Evolutionary conservation across 441 rosid genomes (phyloP), one percentile per base, ranked within the genome.

Genomic region (Eutrema salsugineum): DNA sequence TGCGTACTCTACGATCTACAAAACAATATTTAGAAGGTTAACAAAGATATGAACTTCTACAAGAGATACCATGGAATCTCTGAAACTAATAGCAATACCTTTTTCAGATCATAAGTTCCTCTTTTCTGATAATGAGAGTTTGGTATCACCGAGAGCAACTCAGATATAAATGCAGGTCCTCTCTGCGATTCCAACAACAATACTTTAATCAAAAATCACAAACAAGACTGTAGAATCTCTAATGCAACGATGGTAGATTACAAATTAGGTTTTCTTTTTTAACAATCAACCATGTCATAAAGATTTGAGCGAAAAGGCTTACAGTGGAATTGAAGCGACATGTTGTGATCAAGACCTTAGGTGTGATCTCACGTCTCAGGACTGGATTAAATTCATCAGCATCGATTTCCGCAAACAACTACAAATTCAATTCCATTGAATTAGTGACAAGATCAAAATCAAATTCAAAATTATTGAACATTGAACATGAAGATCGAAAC

Each of bases 41-140:
- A 47, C 60, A 44, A 65, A 42, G 7, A 27, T 8, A 16, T 3
- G 1, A 20, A 19, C 15, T 54, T 59, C 3, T 19, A 44, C 8
- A 69, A 11, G 27, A 47, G 32, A n/a, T n/a, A 68, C 36, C 50
- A 16, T 50, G 8, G 39, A 61, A 0, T n/a, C 57, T 11, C 8
- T 11, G 28, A 19, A n/a, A 63, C 44, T 42, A 63, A 33, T 7
- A 44, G 5, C 43, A 43, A 9, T 56, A 91, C 99, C 96, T 92
- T 87, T 76, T 95, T 95, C 77, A 95, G 74, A 83, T 90, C 91
- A 69, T 90, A 91, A 2, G 98, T 89, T 79, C 98, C 98, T 81
- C 99, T 82, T 78, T 86, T 89, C 40, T 51, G 78, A 77, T 89
- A 92, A 49, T 85, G 81, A 46, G 94, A 84, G 82, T 92, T 92